Evolutionary conservation across 768 basidiomycete species (phyloP).

Genomic region (Rhodotorula paludigena): DNA sequence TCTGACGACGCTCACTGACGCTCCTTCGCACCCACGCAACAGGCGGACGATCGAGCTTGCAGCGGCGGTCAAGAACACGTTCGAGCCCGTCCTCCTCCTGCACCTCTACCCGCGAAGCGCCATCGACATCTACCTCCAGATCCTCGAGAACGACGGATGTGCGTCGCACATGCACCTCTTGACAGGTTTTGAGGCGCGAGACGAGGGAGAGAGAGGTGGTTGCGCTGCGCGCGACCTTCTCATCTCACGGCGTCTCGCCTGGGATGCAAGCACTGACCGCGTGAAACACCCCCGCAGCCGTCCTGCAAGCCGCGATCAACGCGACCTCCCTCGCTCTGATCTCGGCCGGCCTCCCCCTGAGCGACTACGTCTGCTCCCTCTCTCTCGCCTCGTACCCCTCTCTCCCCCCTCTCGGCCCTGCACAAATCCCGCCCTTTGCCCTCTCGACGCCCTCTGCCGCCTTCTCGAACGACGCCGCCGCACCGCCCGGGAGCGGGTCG

Average conservation of each 20-base stretch:
- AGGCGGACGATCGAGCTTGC: slow-evolving; percentile 61
- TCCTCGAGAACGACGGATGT: slow-evolving; percentile 85
- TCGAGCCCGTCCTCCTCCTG: slow-evolving; percentile 89
- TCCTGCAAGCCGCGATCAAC: slow-evolving; percentile 87
- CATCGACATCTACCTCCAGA: slow-evolving; percentile 88
- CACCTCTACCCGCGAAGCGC: slow-evolving; percentile 86
- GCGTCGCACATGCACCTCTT: too few relatives aligned
- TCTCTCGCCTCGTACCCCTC: slow-evolving; percentile 74
- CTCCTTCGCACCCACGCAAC: background rate
- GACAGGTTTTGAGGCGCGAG: too few relatives aligned
- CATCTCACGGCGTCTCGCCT: too few relatives aligned
- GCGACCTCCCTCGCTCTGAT: slow-evolving; percentile 87
- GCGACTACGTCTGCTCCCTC: slow-evolving; percentile 86
- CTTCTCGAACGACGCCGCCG: slow-evolving; percentile 21
- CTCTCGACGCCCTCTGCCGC: slow-evolving; percentile 47
- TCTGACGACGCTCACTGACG: background rate
- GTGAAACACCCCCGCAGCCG: slow-evolving; percentile 52
- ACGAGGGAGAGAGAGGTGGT: too few relatives aligned
- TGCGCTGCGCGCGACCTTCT: too few relatives aligned
- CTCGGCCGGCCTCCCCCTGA: slow-evolving; percentile 80
- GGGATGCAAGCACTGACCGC: too few relatives aligned
- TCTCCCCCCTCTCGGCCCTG: slow-evolving; percentile 48
- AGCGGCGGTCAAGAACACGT: slow-evolving; percentile 81
- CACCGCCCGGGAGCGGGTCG: slow-evolving; percentile 41
- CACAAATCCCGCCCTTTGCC: slow-evolving; percentile 46